These are phyloP conservation scores for Oryza glaberrima DNA, from an alignment of 176 grass and related monocot species.

Conservation along the genomic window DNA sequence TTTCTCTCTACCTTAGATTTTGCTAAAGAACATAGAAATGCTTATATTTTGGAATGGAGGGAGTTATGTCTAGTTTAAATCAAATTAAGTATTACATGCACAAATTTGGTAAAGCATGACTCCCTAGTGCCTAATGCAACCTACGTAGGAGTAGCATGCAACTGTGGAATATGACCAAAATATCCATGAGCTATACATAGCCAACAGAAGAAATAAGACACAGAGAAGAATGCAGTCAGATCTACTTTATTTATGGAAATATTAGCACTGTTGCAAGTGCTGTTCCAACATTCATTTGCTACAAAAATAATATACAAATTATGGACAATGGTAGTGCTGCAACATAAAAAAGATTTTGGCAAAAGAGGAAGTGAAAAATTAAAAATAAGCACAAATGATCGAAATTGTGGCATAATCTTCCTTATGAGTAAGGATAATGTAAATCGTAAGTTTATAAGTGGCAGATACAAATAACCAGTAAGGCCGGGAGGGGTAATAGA, in stretches of 20 bases:
- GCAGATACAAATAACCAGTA: conserved; percentile 14
- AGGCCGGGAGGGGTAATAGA: not conserved
- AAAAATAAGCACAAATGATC: not conserved
- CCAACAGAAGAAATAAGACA: not conserved
- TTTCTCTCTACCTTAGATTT: too few species aligned
- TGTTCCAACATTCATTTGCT: not conserved
- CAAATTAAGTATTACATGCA: not conserved
- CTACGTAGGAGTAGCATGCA: not conserved
- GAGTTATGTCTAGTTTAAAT: not conserved
- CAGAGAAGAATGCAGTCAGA: not conserved
- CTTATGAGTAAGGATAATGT: not conserved
- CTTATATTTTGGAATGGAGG: too few species aligned
- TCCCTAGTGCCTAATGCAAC: not conserved
- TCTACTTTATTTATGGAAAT: conserved; percentile 5
- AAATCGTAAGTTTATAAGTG: conserved; percentile 17
- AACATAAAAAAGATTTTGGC: not conserved
- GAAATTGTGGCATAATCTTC: not conserved
- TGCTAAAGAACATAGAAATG: too few species aligned
- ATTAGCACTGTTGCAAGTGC: not conserved
- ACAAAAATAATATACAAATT: not conserved
- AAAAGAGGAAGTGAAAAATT: not conserved
- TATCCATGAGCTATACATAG: not conserved
- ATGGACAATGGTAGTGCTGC: not conserved
- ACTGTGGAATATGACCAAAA: not conserved
- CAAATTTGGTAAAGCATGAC: not conserved